Conservation (phyloP, 768 basidiomycete species). For the Rhodotorula kratochvilovae region DNA sequence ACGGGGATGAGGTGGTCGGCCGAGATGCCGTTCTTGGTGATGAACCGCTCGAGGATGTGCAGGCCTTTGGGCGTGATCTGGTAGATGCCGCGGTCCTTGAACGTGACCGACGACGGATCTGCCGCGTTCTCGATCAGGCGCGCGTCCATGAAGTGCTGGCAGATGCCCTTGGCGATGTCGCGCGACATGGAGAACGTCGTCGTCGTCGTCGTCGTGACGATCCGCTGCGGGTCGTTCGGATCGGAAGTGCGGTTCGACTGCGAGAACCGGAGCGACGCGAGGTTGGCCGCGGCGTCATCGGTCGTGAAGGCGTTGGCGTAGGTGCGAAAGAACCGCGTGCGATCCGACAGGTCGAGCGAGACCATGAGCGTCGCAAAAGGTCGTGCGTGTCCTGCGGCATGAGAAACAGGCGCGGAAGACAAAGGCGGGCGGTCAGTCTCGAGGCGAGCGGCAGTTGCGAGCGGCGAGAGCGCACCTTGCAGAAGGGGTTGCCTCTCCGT, state of each 20-base stretch:
- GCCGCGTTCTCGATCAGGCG: conserved; percentile 94
- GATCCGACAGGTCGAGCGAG: conserved; percentile 76
- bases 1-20: conserved; percentile 85
- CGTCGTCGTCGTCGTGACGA: conserved; percentile 98
- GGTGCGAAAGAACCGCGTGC: conserved; percentile 93
- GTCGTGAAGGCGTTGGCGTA: conserved; percentile 94
- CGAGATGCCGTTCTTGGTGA: conserved; percentile 97
- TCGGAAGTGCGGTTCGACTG: conserved; percentile 98
- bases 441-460: not conserved
- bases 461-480: conserved; percentile 40
- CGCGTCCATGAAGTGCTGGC: conserved; percentile 99
- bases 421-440: not conserved
- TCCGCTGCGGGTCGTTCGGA: conserved; percentile 93
- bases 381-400: conserved; percentile 82
- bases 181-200: conserved; percentile 99
- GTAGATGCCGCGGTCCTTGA: conserved; percentile 98
- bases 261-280: conserved; percentile 94
- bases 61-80: conserved; percentile 94
- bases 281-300: conserved; percentile 83
- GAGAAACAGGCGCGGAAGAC: not conserved
- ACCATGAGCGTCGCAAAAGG: conserved; percentile 96
- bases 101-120: conserved; percentile 77
- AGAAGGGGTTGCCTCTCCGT: conserved; percentile 43
- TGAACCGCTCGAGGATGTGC: conserved; percentile 98
- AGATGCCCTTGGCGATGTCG: conserved; percentile 99